Percentiles rank a stretch among this genome's conserved stretches.
Conservation (phyloP, 129 eudicot genomes). For the Gnaphalium uliginosum region DNA sequence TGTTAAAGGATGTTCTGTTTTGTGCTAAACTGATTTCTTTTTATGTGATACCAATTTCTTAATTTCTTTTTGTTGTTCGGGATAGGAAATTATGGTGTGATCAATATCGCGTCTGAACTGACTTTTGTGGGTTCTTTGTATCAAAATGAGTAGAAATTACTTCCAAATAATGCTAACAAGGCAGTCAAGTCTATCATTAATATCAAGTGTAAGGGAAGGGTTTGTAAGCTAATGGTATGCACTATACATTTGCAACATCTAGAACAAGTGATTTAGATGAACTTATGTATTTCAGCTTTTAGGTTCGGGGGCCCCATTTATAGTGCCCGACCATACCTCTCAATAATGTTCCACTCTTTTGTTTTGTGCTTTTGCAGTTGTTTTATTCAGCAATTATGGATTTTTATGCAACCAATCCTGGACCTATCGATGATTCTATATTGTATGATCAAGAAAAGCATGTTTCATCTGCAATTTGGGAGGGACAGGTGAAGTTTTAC, state of each 20-base stretch:
- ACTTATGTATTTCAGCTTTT: constrained; percentile 5
- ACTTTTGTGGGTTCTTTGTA: no score
- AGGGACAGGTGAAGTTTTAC: constrained; percentile 73
- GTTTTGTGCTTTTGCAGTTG: constrained; percentile 27
- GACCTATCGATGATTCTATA: constrained; percentile 85
- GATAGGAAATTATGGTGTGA: no score
- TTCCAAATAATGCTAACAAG: neutral
- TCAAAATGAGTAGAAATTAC: no score
- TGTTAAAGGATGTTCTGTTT: no score
- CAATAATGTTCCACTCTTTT: constrained; percentile 16
- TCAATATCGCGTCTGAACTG: no score
- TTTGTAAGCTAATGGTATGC: neutral
- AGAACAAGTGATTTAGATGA: neutral
- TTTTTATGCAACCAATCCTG: constrained; percentile 75
- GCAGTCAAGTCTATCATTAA: neutral
- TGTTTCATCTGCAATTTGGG: constrained; percentile 97
- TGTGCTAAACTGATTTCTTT: no score
- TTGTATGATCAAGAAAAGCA: constrained; percentile 98
- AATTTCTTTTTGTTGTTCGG: no score
- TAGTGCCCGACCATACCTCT: constrained; percentile 9
- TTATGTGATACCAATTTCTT: no score
- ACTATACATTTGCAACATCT: neutral
- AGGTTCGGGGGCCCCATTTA: neutral
- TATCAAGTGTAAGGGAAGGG: neutral
- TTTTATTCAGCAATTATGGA: constrained; percentile 52